These are phyloP conservation scores for Colletotrichum sp. DNA, from an alignment of 2,329 filamentous ascomycete species.

Conservation along the genomic window DNA sequence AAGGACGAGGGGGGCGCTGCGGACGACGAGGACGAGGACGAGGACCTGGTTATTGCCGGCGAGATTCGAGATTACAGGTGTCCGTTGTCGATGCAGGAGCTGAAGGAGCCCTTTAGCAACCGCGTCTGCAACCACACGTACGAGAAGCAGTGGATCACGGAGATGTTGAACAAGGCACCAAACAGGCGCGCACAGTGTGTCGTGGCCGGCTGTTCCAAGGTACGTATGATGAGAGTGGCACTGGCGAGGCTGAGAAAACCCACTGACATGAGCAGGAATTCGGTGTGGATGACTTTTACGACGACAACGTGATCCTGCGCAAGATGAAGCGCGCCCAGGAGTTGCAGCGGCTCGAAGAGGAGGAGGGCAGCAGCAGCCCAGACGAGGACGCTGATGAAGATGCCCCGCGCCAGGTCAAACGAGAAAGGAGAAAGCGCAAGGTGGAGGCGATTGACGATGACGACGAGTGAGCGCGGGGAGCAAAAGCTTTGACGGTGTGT, in stretches of 20 bases:
- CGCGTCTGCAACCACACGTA: slow-evolving; percentile 75
- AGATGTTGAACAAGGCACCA: slow-evolving; percentile 50
- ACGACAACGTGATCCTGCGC: slow-evolving; percentile 61
- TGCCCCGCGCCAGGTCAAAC: not conserved
- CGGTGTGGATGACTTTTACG: slow-evolving; percentile 55
- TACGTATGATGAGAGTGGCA: slow-evolving; percentile 31
- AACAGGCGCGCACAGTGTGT: slow-evolving; percentile 61
- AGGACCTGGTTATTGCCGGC: slow-evolving; percentile 71
- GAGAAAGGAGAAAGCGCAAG: not conserved
- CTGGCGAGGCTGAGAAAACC: not conserved
- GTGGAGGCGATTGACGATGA: slow-evolving; percentile 20
- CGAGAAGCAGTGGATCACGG: slow-evolving; percentile 67
- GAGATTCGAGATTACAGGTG: slow-evolving; percentile 72
- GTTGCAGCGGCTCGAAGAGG: slow-evolving; percentile 44
- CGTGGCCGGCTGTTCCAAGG: slow-evolving; percentile 66
- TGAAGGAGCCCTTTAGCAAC: slow-evolving; percentile 72
- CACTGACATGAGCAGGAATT: slow-evolving; percentile 46
- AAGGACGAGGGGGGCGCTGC: slow-evolving; percentile 36
- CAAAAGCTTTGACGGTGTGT: not conserved
- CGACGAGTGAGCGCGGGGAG: slow-evolving; percentile 1
- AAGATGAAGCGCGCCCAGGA: slow-evolving; percentile 59
- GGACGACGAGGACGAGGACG: slow-evolving; percentile 62
- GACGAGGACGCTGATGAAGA: not conserved
- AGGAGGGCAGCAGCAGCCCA: slow-evolving; percentile 37
- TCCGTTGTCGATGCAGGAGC: slow-evolving; percentile 68